Evolutionary conservation across 2,329 filamentous ascomycete species (phyloP), one percentile per base, ranked within the genome.

Genomic region (Talaromyces verruculosus): DNA sequence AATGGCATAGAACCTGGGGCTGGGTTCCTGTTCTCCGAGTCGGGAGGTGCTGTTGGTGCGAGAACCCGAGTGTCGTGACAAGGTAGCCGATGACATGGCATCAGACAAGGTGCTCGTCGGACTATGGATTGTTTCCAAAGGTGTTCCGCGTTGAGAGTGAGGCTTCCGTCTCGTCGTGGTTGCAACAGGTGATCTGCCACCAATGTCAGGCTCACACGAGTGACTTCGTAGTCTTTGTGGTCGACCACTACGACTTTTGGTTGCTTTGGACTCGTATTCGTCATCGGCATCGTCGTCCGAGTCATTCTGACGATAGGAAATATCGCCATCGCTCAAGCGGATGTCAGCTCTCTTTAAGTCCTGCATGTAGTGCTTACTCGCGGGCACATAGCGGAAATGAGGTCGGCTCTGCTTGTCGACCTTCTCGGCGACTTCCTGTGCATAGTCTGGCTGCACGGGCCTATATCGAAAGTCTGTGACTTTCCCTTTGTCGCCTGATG

Each of bases 381-480:
- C 73, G 1, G 74, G 76, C 17, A 77, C 76, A 53, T 78, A 79
- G 17, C 69, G 71, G 51, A 78, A 77, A 13, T 72, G 69, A 41
- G 71, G 68, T 13, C 66, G 69, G 5, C 61, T 60, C 6, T 61
- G 64, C 1, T 67, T 64, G 3, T 61, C 62, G 1, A 66, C 60
- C 1, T 67, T 71, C 43, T 75, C 72, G 1, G 71, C 71, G 1
- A 76, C 69, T 63, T 78, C 73, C 2, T 69, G 65, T 0, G 71
- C 63, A 57, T 79, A 78, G 57, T 78, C 72, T 41, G 71, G 72
- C 0, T 66, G 69, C 19, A 78, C 72, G 2, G 76, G 77, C 53
- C 71, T 74, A 60, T 79, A 79, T 7, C 74, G 70, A 59, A 78
- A 78, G 2, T 74, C 74, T 1, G 68, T 55, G 39, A 64, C 53